phyloP scores from a whole-genome alignment of 441 rosid species.

The Gossypium aridum region DNA sequence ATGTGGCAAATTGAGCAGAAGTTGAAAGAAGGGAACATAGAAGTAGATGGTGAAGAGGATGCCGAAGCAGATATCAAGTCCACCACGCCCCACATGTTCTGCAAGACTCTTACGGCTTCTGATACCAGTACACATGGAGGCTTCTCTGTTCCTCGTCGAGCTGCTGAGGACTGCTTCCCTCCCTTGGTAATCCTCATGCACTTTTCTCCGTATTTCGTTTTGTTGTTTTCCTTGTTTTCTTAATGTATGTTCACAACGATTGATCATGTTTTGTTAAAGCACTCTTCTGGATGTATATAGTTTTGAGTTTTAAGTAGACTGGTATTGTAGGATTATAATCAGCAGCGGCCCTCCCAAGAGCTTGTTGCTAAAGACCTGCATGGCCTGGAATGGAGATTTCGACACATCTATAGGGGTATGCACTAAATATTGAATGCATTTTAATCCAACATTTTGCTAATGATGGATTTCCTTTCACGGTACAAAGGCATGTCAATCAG shows the following conservation, averaged over 20 bases:
- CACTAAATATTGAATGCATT: not conserved
- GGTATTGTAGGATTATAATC: conserved; percentile 69
- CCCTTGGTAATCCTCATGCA: conserved; percentile 57
- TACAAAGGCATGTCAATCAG: not conserved
- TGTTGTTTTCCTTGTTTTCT: not conserved
- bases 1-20: conserved; percentile 46
- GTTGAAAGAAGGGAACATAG: conserved; percentile 37
- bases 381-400: conserved; percentile 84
- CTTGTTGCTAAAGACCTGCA: conserved; percentile 94
- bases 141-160: conserved; percentile 95
- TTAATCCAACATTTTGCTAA: not conserved
- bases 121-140: conserved; percentile 99
- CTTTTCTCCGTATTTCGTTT: not conserved
- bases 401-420: conserved; percentile 89
- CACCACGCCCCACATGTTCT: conserved; percentile 88
- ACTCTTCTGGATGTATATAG: not conserved
- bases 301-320: not conserved
- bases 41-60: conserved; percentile 58
- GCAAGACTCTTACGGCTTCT: conserved; percentile 97
- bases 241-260: not conserved
- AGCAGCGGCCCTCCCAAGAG: conserved; percentile 95
- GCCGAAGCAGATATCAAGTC: conserved; percentile 49
- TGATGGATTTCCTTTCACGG: not conserved
- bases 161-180: conserved; percentile 99
- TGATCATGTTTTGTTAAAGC: not conserved